These are phyloP conservation scores for Physocladia obscura DNA, from an alignment of 192 early-diverging fungal species.

Conservation along the genomic window DNA sequence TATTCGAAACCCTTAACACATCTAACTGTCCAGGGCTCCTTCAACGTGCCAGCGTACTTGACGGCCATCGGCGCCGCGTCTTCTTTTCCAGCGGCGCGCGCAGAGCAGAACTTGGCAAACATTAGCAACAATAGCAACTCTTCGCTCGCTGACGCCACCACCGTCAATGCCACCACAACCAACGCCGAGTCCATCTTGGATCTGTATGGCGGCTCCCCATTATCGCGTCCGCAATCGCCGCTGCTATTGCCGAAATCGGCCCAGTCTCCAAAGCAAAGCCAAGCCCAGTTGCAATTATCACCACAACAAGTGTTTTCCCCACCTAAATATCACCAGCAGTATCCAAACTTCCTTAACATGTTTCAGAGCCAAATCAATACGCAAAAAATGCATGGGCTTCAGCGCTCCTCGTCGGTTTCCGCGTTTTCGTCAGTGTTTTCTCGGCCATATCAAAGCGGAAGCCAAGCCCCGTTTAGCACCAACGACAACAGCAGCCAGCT, in stretches of 20 bases:
- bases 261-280: not conserved
- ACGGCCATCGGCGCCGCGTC: slow-evolving; percentile 3
- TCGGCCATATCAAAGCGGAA: not conserved
- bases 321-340: not conserved
- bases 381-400: no score
- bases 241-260: not conserved
- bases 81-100: not conserved
- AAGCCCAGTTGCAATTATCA: not conserved
- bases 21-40: not conserved
- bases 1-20: no score
- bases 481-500: not conserved
- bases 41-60: slow-evolving; percentile 3
- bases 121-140: not conserved
- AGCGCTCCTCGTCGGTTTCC: no score
- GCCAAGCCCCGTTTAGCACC: not conserved
- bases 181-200: not conserved
- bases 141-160: not conserved
- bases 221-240: not conserved
- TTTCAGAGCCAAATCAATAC: no score
- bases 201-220: not conserved
- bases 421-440: slow-evolving; percentile 2
- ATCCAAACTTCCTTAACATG: no score
- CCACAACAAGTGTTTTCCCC: not conserved
- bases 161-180: not conserved
- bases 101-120: not conserved